Base-by-base conservation (phyloP, 1,284 basidiomycete species). In the Puccinia coronata region DNA sequence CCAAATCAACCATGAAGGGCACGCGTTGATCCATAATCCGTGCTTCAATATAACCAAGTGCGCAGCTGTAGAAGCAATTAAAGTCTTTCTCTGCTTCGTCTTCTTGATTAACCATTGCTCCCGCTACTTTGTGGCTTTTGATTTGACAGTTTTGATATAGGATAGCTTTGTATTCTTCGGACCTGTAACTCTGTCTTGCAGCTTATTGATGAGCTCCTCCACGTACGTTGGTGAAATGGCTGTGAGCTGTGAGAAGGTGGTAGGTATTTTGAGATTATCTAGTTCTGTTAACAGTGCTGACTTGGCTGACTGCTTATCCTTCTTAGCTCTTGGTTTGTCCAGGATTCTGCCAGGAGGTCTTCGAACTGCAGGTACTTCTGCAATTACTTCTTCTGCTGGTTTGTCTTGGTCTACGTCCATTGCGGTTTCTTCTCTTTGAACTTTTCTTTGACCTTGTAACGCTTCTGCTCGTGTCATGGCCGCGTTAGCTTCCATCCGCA, bases 1-100 rank as follows among this genome's bases (percentile, higher is more conserved):
- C 28, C 8, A 23, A 57, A 57, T 57, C 55, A 9, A 57, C 55
- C 28, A 57, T n/a, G 28, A 57, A 57, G 20, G 20, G 23, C 9
- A 65, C 18, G 12, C 39, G 36, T 2, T 18, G 9, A 8, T 28
- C 39, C 3, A 5, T 1, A 39, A 65, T 65, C 11, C 25, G 34
- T 9, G 39, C 23, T 8, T 65, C n/a, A 18, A 65, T 65, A 20
- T 20, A 65, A 28, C 63, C 63, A 14, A 65, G 31, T 1, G 63
- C 63, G 39, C 63, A 65, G 34, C 63, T 65, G 9, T 65, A 65
- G 39, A 39, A 65, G 18, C 36, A 36, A 20, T 65, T 65, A 23
- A 39, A 36, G 36, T 36, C 39, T 18, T 4, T 9, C 12, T 63
- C 59, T 65, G 36, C 39, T 20, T 65, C 63, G 1, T 65, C 63